Base-by-base conservation (phyloP, 2,329 filamentous ascomycete genomes). In the Penicillium crustosum region DNA sequence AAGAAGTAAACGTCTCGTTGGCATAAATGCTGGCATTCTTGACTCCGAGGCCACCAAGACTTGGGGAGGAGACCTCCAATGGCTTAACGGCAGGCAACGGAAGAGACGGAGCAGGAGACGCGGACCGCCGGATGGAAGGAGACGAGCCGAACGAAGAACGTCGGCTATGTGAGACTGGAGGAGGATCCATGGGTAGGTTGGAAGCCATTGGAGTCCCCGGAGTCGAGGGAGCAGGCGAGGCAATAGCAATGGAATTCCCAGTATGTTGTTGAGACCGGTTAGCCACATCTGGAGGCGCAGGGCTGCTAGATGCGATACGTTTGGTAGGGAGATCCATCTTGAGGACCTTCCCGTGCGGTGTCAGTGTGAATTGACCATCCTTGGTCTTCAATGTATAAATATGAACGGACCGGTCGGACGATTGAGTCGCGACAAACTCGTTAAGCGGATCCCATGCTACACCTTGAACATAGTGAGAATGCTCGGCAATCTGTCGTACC, bases 361-460 rank as follows among this genome's bases (percentile, higher is more conserved):
- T 83, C 50, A 99, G 81, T 0, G 91, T 92, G 72, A 96, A 96
- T 66, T 96, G 91, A 31, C 94, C 94, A 68, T 99, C 94, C 71
- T 97, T 99, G 23, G 90, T 96, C 79, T 91, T 96, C 62, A 99
- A 80, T 0, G 90, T 93, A 78, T 99, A 99, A 65, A 99, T 94
- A 75, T 99, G 95, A 15, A 97, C 93, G 2, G 94, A 97, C 72
- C 94, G 89, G 77, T 99, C 94, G 6, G 94, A 99, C 7, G 94
- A 99, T 73, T 99, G 94, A 1, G 94, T 99, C 38, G 94, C 94
- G 59, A 99, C 93, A 74, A 93, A 99, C 78, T 99, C 94, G 77
- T 97, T 97, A 55, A 97, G 79, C 25, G 94, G 95, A 78, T 99
- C 95, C 95, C 94, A 99, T 5, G 94, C 90, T 8, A 99, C 95